phyloP scores from a whole-genome alignment of 2,329 filamentous ascomycete species.

The Bipolaris zeicola region DNA sequence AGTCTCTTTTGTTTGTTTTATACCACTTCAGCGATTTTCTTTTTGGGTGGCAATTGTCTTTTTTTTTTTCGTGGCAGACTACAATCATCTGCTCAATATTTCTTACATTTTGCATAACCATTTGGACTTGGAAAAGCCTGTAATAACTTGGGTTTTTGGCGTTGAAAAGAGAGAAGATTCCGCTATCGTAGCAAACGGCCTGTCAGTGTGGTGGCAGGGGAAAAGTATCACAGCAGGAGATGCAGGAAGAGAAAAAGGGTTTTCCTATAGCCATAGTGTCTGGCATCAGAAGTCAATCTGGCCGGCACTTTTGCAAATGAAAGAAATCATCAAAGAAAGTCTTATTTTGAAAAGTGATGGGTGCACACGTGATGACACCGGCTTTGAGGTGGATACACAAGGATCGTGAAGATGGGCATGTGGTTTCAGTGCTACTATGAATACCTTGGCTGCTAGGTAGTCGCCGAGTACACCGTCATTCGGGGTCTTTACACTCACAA shows the following conservation, averaged over 20 bases:
- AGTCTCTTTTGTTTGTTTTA: constrained; percentile 39
- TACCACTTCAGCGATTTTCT: constrained; percentile 56
- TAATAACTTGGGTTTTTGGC: constrained; percentile 15
- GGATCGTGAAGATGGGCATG: background rate
- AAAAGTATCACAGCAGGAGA: constrained; percentile 13
- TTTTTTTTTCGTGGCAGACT: constrained; percentile 7
- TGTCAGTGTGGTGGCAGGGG: constrained; percentile 12
- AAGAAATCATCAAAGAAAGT: constrained; percentile 12
- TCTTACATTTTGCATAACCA: constrained; percentile 14
- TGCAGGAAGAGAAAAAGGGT: constrained; percentile 15
- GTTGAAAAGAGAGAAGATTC: constrained; percentile 14
- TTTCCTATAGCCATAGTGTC: constrained; percentile 22
- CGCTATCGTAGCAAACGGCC: constrained; percentile 15
- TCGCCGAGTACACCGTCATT: background rate
- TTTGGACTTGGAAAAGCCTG: constrained; percentile 8
- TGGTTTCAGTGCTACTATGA: background rate
- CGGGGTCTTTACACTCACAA: background rate
- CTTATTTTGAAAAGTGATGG: background rate
- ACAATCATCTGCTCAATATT: constrained; percentile 14
- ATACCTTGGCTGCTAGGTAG: background rate
- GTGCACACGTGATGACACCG: background rate
- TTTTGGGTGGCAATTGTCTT: constrained; percentile 59
- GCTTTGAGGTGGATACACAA: background rate
- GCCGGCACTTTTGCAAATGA: constrained; percentile 12
- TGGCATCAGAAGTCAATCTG: constrained; percentile 10